Base-by-base conservation (phyloP, 495 filamentous ascomycete species). In the Aspergillus funiculosus region DNA sequence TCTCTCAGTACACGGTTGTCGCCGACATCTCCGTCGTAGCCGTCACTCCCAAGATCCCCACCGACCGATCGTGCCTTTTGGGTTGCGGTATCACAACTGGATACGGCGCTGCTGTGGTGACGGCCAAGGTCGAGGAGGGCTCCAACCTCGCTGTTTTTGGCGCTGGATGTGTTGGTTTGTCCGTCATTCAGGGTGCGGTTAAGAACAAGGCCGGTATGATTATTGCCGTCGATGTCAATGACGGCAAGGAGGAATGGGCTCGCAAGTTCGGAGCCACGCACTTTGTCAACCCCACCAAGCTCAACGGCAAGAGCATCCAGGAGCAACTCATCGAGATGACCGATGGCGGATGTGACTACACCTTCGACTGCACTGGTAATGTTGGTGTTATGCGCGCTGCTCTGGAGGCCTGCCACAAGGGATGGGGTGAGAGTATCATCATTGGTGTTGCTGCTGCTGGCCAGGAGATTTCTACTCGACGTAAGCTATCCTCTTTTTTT, bases 31-130 rank as follows among this genome's bases (percentile, higher is more conserved):
- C 89, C 35, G 92, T 96, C 35, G 92, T 97, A 11, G 85, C 89
- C 37, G 89, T 97, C 53, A 94, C 88, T 39, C 77, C 78, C 43
- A 81, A 92, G 53, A 91, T 90, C n/a, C 82, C 87, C 35, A 94
- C 94, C 79, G 92, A 98, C 73, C 84, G 88, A 45, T 90, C 91
- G 14, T 98, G 92, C 64, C 74, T 98, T 60, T 77, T 98, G 31
- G 92, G 92, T 51, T 98, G 92, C 68, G 92, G 92, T 63, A 97
- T 98, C 73, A 98, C 92, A 17, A 98, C 92, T 30, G 92, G 92
- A 18, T 98, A 98, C 72, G 92, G 92, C 56, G 92, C 92, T 17
- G 92, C 94, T 19, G 82, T 87, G 47, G 89, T 90, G 53, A 95
- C 91, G 6, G 92, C 92, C 44, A 82, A 83, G 46, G 81, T 95